phyloP scores from a whole-genome alignment of 2,329 filamentous ascomycete genomes.

The Aspergillus novoparasiticus region DNA sequence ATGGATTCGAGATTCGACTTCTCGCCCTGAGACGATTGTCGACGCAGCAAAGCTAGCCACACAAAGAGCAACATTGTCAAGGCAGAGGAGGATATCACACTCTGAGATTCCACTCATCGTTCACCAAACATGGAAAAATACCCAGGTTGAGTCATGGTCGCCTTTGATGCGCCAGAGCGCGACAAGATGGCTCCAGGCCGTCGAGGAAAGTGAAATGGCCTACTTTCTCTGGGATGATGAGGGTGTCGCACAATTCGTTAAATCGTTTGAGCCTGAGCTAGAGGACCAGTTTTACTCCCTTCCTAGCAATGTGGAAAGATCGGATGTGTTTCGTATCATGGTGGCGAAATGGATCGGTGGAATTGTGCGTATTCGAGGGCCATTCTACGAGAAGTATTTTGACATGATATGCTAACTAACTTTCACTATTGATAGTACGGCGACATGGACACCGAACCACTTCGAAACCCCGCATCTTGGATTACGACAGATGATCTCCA shows the following conservation, averaged over 20 bases:
- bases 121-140: slow-evolving; percentile 38
- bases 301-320: slow-evolving; percentile 32
- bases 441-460: slow-evolving; percentile 36
- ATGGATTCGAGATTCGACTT: not conserved
- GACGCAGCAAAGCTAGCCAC: not conserved
- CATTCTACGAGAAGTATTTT: not conserved
- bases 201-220: slow-evolving; percentile 28
- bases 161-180: slow-evolving; percentile 25
- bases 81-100: slow-evolving; percentile 1
- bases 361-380: slow-evolving; percentile 7
- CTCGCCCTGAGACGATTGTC: not conserved
- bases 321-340: slow-evolving; percentile 36
- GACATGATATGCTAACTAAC: not conserved
- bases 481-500: slow-evolving; percentile 26
- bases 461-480: slow-evolving; percentile 32
- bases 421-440: slow-evolving; percentile 26
- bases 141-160: slow-evolving; percentile 28
- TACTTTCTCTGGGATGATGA: slow-evolving; percentile 39
- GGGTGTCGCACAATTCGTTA: slow-evolving; percentile 30
- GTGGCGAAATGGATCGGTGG: slow-evolving; percentile 33
- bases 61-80: not conserved
- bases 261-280: slow-evolving; percentile 29
- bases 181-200: slow-evolving; percentile 31
- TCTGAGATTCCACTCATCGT: slow-evolving; percentile 34
- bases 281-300: slow-evolving; percentile 24